Base-by-base conservation (phyloP, 2,329 filamentous ascomycete genomes). In the Cordyceps cicadae region DNA sequence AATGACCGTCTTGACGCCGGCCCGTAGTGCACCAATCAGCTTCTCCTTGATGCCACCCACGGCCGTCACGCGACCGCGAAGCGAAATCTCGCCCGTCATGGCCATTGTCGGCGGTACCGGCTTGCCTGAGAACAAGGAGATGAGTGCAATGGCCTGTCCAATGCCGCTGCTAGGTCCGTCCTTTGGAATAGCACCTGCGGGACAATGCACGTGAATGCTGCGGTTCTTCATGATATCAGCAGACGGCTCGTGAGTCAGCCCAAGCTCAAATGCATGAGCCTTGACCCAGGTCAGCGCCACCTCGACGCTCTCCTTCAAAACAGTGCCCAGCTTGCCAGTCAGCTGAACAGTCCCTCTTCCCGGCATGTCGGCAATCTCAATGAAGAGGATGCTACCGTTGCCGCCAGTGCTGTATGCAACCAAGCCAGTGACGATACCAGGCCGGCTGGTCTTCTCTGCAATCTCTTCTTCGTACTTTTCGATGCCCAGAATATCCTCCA, bases 41-140 rank as follows among this genome's bases (percentile, higher is more conserved):
- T 99, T 99, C 83, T 99, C 93, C 76, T 97, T 97, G 77, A 99
- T 97, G 19, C 94, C 94, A 58, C 94, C 94, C 41, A 99, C 94
- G 29, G 93, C 91, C 75, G 94, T 90, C 61, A 99, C 89, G 65
- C 92, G 86, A 24, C 94, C 94, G 48, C 94, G 85, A 29, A 99
- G 84, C 61, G 89, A 91, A 63, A 87, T 85, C 70, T 87, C 85
- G 64, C 85, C 84, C 61, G 94, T 99, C 94, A 99, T 99, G 49
- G 94, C 94, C 74, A 99, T 87, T 3, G 89, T 92, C 0, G 93
- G 90, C 46, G 93, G 90, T 4, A 99, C 92, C 29, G 89, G 79
- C 69, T 92, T 92, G 63, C 87, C 89, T 11, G 86, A 88, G 73
- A 99, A 96, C 19, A 99, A 80, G 1, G 89, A 94, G 69, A 97